Base-by-base conservation (phyloP, 495 filamentous ascomycete species). In the Penicillium turbatum region DNA sequence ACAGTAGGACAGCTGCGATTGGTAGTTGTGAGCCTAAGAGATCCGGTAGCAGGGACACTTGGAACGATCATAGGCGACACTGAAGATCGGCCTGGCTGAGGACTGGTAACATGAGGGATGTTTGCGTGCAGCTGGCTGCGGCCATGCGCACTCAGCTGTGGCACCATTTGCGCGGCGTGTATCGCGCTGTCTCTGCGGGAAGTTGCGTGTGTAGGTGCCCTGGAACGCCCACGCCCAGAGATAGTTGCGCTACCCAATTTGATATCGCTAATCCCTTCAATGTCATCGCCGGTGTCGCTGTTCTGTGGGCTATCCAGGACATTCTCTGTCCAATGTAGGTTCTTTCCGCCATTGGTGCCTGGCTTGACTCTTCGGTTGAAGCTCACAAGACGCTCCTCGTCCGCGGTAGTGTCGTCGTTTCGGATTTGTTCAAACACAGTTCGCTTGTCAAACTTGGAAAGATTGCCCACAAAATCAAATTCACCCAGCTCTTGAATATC, bases 401-500 rank as follows among this genome's bases (percentile, higher is more conserved):
- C 92, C 7, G 92, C 89, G 15, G 93, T 86, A 10, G 80, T 85
- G 57, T 97, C 93, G 39, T 93, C 88, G 57, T 90, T 83, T 40
- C 89, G 78, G 61, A 97, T 89, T 65, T 96, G 82, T 47, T 88
- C 86, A 65, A 97, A 97, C 9, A 97, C 80, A 7, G 81, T 80
- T 17, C 85, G 80, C 74, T 98, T 98, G 69, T 98, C 92, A 57
- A 98, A 98, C 59, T 93, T 93, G 15, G 88, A 89, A 11, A 96
- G 75, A 56, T 89, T 89, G 19, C 82, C 85, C 57, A 86, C 81
- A 59, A 97, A 97, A 70, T 97, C 92, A 56, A 97, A 97, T 54
- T 97, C 92, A 1, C 86, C 88, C 71, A 89, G 78, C 62, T 92
- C 92, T 69, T 96, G 92, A n/a, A 96, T 90, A 69, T 98, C 93